Evolutionary conservation across 2,329 filamentous ascomycete genomes (phyloP).

Genomic region (Beauveria australis): DNA sequence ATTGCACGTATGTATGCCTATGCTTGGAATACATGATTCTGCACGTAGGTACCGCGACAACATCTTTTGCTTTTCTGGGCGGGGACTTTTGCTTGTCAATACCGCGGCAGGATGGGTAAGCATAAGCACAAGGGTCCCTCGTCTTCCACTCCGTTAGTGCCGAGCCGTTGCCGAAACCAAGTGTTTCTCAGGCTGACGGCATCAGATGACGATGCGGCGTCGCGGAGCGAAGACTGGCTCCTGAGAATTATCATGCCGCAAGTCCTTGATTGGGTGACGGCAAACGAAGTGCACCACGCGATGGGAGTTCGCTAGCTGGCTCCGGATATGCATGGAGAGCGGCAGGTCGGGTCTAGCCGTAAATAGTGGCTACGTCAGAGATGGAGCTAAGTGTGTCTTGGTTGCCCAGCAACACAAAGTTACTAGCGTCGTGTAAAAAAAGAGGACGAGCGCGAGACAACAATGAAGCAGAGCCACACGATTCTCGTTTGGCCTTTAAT

Average conservation of each 20-base stretch:
- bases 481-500: too few species aligned
- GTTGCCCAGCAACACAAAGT: background rate
- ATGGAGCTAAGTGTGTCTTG: background rate
- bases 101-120: too few species aligned
- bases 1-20: too few species aligned
- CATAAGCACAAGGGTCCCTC: too few species aligned
- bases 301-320: background rate
- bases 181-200: too few species aligned
- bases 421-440: background rate
- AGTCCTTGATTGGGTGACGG: background rate
- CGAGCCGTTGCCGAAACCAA: too few species aligned
- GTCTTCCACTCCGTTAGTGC: too few species aligned
- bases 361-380: conserved; percentile 1
- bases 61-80: too few species aligned
- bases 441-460: background rate
- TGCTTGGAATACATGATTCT: too few species aligned
- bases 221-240: background rate
- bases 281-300: background rate
- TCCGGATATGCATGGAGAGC: background rate
- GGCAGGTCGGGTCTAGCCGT: conserved; percentile 8
- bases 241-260: background rate
- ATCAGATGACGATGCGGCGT: too few species aligned
- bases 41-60: too few species aligned
- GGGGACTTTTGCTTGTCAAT: too few species aligned
- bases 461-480: background rate